A percentile compares a stretch with the other conserved stretches of the same genome.
Conservation (phyloP, 2,329 filamentous ascomycete genomes). For the Epichloe hybrida region DNA sequence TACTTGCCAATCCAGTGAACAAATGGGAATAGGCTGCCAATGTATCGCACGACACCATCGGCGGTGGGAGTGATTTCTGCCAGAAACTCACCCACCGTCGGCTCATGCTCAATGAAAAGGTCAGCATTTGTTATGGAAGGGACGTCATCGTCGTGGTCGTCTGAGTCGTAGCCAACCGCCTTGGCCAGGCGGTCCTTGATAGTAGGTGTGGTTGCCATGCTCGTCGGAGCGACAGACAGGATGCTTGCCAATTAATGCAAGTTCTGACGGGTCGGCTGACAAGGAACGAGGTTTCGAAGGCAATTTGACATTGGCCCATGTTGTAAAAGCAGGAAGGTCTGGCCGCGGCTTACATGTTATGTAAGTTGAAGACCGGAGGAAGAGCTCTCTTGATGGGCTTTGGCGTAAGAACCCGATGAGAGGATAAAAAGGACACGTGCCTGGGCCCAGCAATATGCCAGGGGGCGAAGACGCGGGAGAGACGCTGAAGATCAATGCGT, state of each 20-base stretch:
- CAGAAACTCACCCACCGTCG: constrained; percentile 28
- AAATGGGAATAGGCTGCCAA: constrained; percentile 34
- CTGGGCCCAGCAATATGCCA: too few relatives aligned
- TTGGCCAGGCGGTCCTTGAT: constrained; percentile 17
- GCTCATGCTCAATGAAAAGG: constrained; percentile 26
- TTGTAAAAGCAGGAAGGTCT: neutral
- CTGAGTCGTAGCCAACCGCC: constrained; percentile 19
- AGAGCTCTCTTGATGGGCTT: neutral
- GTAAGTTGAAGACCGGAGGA: neutral
- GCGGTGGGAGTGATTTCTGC: constrained; percentile 22
- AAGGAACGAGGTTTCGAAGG: neutral
- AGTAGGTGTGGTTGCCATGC: constrained; percentile 3
- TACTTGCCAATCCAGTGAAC: constrained; percentile 36
- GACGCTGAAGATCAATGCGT: neutral
- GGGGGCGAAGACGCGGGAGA: too few relatives aligned
- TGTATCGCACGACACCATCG: constrained; percentile 19
- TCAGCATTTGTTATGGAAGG: constrained; percentile 24
- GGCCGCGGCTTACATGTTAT: neutral
- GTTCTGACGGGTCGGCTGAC: neutral
- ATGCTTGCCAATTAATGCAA: neutral
- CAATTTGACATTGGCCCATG: neutral
- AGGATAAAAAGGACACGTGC: too few relatives aligned
- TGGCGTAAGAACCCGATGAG: too few relatives aligned
- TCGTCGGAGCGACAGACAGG: neutral
- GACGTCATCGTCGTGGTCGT: constrained; percentile 18